Base-by-base conservation (phyloP, 1,139 yeast genomes). In the Yamadazyma jaroonii region DNA sequence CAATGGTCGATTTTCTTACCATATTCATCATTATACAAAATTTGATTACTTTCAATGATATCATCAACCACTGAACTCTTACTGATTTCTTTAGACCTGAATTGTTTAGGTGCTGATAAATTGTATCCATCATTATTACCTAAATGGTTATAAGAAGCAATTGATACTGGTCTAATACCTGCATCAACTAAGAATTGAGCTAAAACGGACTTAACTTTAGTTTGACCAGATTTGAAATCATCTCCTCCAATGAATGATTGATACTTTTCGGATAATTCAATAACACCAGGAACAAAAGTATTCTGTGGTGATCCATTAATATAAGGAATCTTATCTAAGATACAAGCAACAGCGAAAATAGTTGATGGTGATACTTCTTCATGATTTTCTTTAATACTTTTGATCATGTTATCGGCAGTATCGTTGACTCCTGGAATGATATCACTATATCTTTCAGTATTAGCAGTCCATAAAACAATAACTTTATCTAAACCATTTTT, bases 261-360 rank as follows among this genome's bases (percentile, higher is more conserved):
- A 63, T 86, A 62, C 57, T 74, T 62, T 66, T 89, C 96, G 37
- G 97, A 95, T 53, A 90, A 77, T 62, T 88, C 92, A 57, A 90
- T 77, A 46, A 85, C 86, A 51, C 97, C 97, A 30, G 97, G 97
- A 43, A 88, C 96, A 68, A 90, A 89, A 34, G 97, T 90, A 72
- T 90, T 90, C 68, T 90, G 97, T 42, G 97, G 97, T 28, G 97
- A 88, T 34, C 97, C 97, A 58, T 90, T 90, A 62, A 90, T 86
- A 70, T 88, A 90, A 40, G 97, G 95, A 43, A 82, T 79, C 34
- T 79, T 75, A 61, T 90, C 97, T 57, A 90, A 74, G 52, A 90
- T 90, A 42, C 88, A 81, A 21, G 97, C 97, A 51, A 88, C 87
- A 6, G 97, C 97, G 57, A 90, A 90, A 45, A 90, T 63, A 15